Evolutionary conservation across 306 rosid genomes (phyloP).

Genomic region (Geum urbanum): DNA sequence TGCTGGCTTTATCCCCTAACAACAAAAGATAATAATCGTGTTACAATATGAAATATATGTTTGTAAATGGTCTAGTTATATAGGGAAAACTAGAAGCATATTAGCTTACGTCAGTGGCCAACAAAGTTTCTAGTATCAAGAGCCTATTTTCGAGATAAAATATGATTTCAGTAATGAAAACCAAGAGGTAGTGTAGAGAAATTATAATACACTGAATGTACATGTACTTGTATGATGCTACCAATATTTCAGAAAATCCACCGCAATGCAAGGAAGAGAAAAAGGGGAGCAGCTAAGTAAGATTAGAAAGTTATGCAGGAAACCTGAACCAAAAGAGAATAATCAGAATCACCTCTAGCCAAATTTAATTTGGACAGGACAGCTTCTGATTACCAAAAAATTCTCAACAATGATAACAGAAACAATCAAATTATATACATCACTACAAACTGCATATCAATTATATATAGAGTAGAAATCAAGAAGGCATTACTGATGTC

Average conservation of each 20-base stretch:
- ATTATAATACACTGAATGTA: not conserved
- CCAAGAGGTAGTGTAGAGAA: not conserved
- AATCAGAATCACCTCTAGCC: not conserved
- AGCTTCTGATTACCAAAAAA: not conserved
- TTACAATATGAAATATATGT: not conserved
- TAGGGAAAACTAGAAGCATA: not conserved
- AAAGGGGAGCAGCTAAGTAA: not conserved
- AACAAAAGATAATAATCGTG: conserved; percentile 18
- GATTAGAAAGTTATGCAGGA: not conserved
- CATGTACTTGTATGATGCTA: not conserved
- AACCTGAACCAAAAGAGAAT: not conserved
- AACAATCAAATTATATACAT: not conserved
- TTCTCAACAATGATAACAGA: not conserved
- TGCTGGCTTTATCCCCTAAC: conserved; percentile 87
- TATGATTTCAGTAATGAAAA: conserved; percentile 6
- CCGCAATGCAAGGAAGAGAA: not conserved
- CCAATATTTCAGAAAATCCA: not conserved
- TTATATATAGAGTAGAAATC: conserved; percentile 19
- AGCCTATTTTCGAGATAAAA: not conserved
- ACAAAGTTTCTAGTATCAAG: not conserved
- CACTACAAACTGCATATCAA: conserved; percentile 15
- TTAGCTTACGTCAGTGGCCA: not conserved
- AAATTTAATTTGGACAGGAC: not conserved
- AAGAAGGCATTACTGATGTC: conserved; percentile 64
- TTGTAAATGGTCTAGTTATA: not conserved